Evolutionary conservation across 2,329 filamentous ascomycete genomes (phyloP).

Genomic region (Curvularia sp.): DNA sequence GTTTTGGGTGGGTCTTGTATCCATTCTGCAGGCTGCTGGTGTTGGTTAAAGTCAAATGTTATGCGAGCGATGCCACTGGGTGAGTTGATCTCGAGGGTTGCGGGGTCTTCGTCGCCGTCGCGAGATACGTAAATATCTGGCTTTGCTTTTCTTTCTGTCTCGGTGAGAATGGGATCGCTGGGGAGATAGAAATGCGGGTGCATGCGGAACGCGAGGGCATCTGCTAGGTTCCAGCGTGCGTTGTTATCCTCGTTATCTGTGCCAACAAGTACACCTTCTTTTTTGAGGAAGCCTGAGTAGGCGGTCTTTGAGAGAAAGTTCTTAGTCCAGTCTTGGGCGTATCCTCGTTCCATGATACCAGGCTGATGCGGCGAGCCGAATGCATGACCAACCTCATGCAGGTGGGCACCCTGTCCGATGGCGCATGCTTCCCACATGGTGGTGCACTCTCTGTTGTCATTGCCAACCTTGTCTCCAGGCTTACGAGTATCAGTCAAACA

Average conservation of each 20-base stretch:
- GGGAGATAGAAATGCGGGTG: constrained; percentile 42
- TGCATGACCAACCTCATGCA: constrained; percentile 50
- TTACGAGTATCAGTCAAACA: constrained; percentile 45
- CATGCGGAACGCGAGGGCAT: constrained; percentile 37
- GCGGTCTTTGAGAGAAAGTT: constrained; percentile 50
- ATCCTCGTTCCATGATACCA: constrained; percentile 46
- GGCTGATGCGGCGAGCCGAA: constrained; percentile 43
- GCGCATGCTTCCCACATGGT: constrained; percentile 57
- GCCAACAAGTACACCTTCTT: constrained; percentile 15
- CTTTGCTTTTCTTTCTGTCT: constrained; percentile 17
- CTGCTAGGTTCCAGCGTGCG: constrained; percentile 43
- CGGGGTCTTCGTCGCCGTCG: constrained; percentile 27
- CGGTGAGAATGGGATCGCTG: constrained; percentile 25
- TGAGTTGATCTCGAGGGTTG: constrained; percentile 29
- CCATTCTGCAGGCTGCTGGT: constrained; percentile 25
- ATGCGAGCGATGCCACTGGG: constrained; percentile 38
- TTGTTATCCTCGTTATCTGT: constrained; percentile 27
- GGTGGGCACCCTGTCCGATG: constrained; percentile 49
- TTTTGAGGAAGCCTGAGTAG: constrained; percentile 7
- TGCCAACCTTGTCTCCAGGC: constrained; percentile 47
- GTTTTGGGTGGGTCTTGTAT: constrained; percentile 16
- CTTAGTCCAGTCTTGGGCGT: constrained; percentile 48
- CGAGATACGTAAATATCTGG: constrained; percentile 14
- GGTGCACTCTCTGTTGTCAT: constrained; percentile 49
- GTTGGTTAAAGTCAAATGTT: constrained; percentile 32